A percentile compares a stretch with the other conserved stretches of the same genome.
Evolutionary conservation across 257 asterid species (phyloP).

Genomic region (Mitragyna speciosa): DNA sequence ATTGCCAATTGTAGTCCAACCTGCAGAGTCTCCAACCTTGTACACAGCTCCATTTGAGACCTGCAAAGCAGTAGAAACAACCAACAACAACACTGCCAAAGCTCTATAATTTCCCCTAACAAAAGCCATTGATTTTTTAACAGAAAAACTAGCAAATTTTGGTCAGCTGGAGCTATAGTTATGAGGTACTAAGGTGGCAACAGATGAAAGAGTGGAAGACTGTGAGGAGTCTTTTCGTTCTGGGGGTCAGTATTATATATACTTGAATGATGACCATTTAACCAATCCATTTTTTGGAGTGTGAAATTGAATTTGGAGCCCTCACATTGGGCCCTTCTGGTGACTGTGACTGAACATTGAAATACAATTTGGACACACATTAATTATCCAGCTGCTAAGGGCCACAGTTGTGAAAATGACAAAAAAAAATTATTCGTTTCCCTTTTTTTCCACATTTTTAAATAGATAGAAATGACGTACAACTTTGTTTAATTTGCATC

Average conservation of each 20-base stretch:
- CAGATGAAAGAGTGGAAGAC: not conserved
- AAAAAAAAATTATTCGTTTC: not conserved
- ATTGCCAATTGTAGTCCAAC: slow-evolving; percentile 86
- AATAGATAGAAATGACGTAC: too few species aligned
- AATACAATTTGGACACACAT: not conserved
- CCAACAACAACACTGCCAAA: slow-evolving; percentile 22
- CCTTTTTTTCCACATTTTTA: not conserved
- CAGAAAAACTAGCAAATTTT: not conserved
- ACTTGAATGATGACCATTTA: not conserved
- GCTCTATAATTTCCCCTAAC: slow-evolving; percentile 14
- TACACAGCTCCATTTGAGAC: slow-evolving; percentile 39
- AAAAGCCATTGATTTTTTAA: slow-evolving; percentile 23
- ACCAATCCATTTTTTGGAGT: not conserved
- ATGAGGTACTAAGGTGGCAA: not conserved
- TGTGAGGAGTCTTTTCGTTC: slow-evolving; percentile 4
- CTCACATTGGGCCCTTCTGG: slow-evolving; percentile 10
- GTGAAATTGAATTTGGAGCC: not conserved
- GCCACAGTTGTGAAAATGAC: not conserved
- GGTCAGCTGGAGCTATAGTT: not conserved
- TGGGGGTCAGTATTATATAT: not conserved
- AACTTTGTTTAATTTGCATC: too few species aligned
- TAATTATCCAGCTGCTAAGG: not conserved
- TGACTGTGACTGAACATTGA: slow-evolving; percentile 11
- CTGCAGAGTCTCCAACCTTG: slow-evolving; percentile 82
- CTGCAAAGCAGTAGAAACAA: slow-evolving; percentile 20